These are phyloP conservation scores for Chrysoporthe deuterocubensis DNA, from an alignment of 2,329 filamentous ascomycete genomes.

Conservation along the genomic window DNA sequence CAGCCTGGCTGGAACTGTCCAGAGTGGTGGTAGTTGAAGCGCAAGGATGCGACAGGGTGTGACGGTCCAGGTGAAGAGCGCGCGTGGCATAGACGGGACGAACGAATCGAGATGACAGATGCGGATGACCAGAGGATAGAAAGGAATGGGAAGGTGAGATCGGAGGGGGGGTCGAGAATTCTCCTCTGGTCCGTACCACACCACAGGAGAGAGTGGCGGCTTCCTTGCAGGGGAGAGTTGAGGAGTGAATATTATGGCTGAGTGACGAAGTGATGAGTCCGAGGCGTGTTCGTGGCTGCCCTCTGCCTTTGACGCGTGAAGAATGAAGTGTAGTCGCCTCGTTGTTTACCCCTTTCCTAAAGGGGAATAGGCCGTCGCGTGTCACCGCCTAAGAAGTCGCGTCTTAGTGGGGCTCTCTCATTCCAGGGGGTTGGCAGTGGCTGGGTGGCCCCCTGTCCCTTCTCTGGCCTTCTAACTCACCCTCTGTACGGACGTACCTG, in stretches of 20 bases:
- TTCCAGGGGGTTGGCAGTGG: not conserved
- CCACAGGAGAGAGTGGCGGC: slow-evolving; percentile 18
- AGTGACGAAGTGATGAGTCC: slow-evolving; percentile 4
- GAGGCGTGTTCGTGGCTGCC: not conserved
- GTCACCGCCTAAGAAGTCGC: slow-evolving; percentile 24
- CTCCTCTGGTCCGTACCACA: not conserved
- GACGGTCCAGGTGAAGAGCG: slow-evolving; percentile 1
- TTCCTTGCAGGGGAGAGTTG: slow-evolving; percentile 19
- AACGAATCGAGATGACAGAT: slow-evolving; percentile 11
- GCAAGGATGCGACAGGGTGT: slow-evolving; percentile 19
- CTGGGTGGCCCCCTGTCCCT: slow-evolving; percentile 11
- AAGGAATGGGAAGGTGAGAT: slow-evolving; percentile 1
- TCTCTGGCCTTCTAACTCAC: not conserved
- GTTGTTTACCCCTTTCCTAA: slow-evolving; percentile 30
- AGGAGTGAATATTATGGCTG: not conserved
- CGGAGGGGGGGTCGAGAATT: slow-evolving; percentile 13
- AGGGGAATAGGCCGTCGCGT: slow-evolving; percentile 20
- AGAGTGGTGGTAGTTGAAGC: slow-evolving; percentile 10
- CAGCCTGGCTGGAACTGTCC: slow-evolving; percentile 4
- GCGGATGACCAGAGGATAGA: slow-evolving; percentile 1
- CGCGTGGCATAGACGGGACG: slow-evolving; percentile 15
- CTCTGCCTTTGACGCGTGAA: slow-evolving; percentile 6
- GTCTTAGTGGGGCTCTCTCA: slow-evolving; percentile 20
- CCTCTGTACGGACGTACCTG: not conserved
- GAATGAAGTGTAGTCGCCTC: slow-evolving; percentile 23